These are phyloP conservation scores for Vigna radiata DNA, from an alignment of 306 rosid genomes.

Conservation along the genomic window DNA sequence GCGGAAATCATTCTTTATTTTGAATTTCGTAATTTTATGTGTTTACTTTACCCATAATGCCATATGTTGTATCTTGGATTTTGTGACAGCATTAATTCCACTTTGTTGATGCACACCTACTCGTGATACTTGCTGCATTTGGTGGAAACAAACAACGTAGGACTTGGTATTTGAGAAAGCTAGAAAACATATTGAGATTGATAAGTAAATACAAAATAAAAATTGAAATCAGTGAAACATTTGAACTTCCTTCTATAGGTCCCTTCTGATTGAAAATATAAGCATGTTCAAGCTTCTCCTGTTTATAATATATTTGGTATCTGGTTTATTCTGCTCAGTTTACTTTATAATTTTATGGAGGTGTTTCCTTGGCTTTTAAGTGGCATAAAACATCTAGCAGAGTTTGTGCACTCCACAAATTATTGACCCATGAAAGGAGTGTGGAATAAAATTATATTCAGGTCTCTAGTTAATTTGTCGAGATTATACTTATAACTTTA, in stretches of 20 bases:
- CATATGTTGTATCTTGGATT: constrained; percentile 22
- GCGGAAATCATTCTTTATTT: constrained; percentile 27
- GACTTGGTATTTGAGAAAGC: constrained; percentile 26
- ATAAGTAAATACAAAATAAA: constrained; percentile 1
- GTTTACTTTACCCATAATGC: too few relatives aligned
- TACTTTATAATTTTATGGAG: constrained; percentile 14
- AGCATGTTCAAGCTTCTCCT: constrained; percentile 12
- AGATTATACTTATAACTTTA: not conserved
- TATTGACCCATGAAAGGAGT: constrained; percentile 1
- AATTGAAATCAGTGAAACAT: constrained; percentile 30
- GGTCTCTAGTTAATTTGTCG: constrained; percentile 12
- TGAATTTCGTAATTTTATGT: constrained; percentile 28
- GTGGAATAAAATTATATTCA: not conserved
- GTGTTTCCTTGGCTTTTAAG: not conserved
- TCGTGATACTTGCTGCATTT: constrained; percentile 24
- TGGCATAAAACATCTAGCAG: constrained; percentile 18
- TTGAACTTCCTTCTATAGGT: constrained; percentile 1
- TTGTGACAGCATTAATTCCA: not conserved
- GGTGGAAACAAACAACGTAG: constrained; percentile 26
- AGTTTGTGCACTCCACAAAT: not conserved
- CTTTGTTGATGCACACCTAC: constrained; percentile 14
- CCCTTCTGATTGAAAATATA: constrained; percentile 18
- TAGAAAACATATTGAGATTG: constrained; percentile 20
- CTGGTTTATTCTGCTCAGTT: constrained; percentile 15
- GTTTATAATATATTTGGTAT: constrained; percentile 11